Evolutionary conservation across 1,284 basidiomycete genomes (phyloP), one percentile per base, ranked within the genome.

Genomic region (Volvariella surrecta): DNA sequence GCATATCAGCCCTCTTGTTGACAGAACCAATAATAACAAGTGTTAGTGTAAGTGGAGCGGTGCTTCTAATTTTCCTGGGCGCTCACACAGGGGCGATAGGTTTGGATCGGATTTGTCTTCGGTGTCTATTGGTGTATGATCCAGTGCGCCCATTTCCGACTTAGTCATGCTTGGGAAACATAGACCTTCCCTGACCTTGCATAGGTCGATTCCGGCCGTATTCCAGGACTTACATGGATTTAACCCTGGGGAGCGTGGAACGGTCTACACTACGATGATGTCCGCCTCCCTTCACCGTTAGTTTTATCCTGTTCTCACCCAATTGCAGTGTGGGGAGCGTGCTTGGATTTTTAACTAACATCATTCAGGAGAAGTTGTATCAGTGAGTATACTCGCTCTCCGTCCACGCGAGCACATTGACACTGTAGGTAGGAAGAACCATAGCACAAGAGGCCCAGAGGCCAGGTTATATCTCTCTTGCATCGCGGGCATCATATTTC

Each of bases 51-150:
- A 35, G 34, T 19, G n/a, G 15, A 7, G n/a, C n/a, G 18, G 15
- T 15, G 6, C n/a, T 19, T 35, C 18, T 35, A 35, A 6, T 6
- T 8, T 35, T 4, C 11, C 11, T 7, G 37, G 35, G 43, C 15
- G 53, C 15, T 19, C 2, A 11, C 10, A 46, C 37, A 40, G 9
- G 9, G n/a, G 7, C 16, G 45, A 4, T 52, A 84, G 80, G 48
- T 87, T 13, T 91, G 86, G 87, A 63, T 80, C 40, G 82, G 82
- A 1, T 79, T 86, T 47, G 74, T 73, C 1, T 91, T 87, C 88
- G 88, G 88, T 0, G 73, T 91, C 9, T 60, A 84, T 39, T 91
- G 79, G 56, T 76, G 74, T 45, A 62, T 87, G 47, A 66, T 89
- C 21, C 76, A 79, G 70, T 83, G 49, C 9, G 73, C 62, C 15